These are phyloP conservation scores for Penicillium flavigenum DNA, from an alignment of 495 filamentous ascomycete species.

Conservation along the genomic window DNA sequence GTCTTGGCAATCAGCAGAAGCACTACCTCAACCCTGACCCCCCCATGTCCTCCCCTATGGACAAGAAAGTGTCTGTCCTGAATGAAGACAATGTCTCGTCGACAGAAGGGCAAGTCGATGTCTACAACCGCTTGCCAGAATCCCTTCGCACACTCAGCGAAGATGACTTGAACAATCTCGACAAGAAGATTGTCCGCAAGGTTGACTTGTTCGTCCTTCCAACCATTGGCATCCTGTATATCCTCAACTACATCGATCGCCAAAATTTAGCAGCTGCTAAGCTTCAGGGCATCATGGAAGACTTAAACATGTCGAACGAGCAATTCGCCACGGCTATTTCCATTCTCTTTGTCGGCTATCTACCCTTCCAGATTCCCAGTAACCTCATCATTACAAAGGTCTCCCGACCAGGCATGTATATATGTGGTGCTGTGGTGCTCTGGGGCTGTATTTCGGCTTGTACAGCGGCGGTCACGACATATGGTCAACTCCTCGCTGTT, in stretches of 20 bases:
- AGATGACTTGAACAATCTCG: constrained; percentile 30
- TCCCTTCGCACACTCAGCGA: constrained; percentile 27
- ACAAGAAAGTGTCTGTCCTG: constrained; percentile 23
- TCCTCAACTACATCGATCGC: constrained; percentile 44
- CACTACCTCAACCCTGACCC: neutral
- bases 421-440: constrained; percentile 42
- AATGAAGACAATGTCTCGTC: constrained; percentile 30
- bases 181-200: constrained; percentile 42
- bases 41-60: constrained; percentile 17
- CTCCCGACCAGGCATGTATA: constrained; percentile 33
- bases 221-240: constrained; percentile 39
- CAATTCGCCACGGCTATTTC: constrained; percentile 34
- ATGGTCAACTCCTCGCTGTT: constrained; percentile 34
- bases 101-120: constrained; percentile 36
- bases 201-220: constrained; percentile 40
- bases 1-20: neutral
- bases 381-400: constrained; percentile 56
- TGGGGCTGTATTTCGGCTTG: constrained; percentile 51
- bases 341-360: constrained; percentile 45
- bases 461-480: constrained; percentile 34
- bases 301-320: constrained; percentile 29
- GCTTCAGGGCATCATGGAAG: constrained; percentile 28
- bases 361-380: constrained; percentile 58
- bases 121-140: constrained; percentile 31
- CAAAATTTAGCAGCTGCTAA: constrained; percentile 5